Evolutionary conservation across 2,329 filamentous ascomycete genomes (phyloP), one percentile per base, ranked within the genome.

Genomic region (Thermoascus crustaceus): DNA sequence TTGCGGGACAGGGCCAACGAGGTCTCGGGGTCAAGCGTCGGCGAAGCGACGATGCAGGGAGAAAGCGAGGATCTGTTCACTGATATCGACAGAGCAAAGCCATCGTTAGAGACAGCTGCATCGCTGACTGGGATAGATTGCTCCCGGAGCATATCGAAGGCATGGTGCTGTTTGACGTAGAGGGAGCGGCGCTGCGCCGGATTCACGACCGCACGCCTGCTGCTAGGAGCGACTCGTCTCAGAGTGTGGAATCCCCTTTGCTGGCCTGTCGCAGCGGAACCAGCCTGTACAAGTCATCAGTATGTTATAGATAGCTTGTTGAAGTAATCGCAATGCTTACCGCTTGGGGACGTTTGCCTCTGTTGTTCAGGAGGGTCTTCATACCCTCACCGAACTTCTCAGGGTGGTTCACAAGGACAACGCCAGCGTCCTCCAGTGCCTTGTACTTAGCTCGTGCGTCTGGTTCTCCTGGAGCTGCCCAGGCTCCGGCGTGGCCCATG

Each of bases 401-500:
- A 0, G 84, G 84, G 50, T 88, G 83, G 40, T 83, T 76, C 3
- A 87, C 78, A 58, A 88, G 76, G 0, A 72, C 74, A 0, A 75
- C 81, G 2, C 82, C 82, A 8, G 73, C 82, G 37, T 71, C 64
- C 52, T 78, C 64, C n/a, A 89, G 67, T 2, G 76, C 72, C 26
- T 69, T 70, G 40, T 81, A 75, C 58, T 89, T 89, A n/a, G 71
- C 68, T 24, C 67, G 61, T 0, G 78, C 75, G 40, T 69, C 69
- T 3, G 77, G 73, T 52, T 88, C 82, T 13, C 79, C 80, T 5
- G 76, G 70, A 1, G 77, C 70, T 35, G 70, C 68, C 67, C 83
- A 85, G 9, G 84, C 84, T 27, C 84, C 84, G 7, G 83, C 81
- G 55, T 89, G 84, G 7, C 84, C 84, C 82, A 88, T 87, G 27